phyloP scores from a whole-genome alignment of 805 yeast genomes.

The baker's yeast (Saccharomyces cerevisiae) region DNA sequence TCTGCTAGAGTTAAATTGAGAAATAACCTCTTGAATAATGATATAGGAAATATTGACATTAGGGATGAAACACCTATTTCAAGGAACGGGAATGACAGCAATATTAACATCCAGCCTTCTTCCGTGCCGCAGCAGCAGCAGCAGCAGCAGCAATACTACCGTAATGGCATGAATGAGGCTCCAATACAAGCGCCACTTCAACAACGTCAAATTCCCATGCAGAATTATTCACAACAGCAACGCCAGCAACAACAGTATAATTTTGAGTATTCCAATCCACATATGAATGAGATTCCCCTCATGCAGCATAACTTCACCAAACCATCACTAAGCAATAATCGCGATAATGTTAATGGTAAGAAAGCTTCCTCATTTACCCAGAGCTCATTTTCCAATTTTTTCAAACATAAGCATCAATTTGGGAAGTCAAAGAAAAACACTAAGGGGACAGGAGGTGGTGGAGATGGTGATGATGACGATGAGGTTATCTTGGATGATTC shows the following conservation, averaged over 20 bases:
- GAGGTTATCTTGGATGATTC: constrained; percentile 27
- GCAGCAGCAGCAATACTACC: constrained; percentile 7
- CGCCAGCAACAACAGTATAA: constrained; percentile 5
- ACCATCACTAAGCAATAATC: constrained; percentile 6
- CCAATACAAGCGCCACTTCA: constrained; percentile 1
- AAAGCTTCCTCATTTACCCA: constrained; percentile 19
- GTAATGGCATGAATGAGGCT: not conserved
- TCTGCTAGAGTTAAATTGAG: constrained; percentile 20
- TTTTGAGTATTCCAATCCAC: constrained; percentile 1
- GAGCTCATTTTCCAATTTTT: constrained; percentile 19
- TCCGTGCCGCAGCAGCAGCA: constrained; percentile 2
- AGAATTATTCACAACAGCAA: constrained; percentile 2
- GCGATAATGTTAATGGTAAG: constrained; percentile 2
- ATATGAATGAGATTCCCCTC: constrained; percentile 14
- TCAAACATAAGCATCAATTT: constrained; percentile 14
- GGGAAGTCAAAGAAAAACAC: constrained; percentile 5
- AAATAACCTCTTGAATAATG: constrained; percentile 32
- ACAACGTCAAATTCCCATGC: constrained; percentile 1
- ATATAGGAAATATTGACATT: constrained; percentile 40
- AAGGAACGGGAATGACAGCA: constrained; percentile 1
- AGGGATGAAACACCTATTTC: constrained; percentile 34
- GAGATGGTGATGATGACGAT: constrained; percentile 34
- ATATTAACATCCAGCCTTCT: constrained; percentile 3
- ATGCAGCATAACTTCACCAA: constrained; percentile 1
- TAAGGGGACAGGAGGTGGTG: constrained; percentile 27